Evolutionary conservation across 345 rosid species (phyloP).

Genomic region (Citrus medica): DNA sequence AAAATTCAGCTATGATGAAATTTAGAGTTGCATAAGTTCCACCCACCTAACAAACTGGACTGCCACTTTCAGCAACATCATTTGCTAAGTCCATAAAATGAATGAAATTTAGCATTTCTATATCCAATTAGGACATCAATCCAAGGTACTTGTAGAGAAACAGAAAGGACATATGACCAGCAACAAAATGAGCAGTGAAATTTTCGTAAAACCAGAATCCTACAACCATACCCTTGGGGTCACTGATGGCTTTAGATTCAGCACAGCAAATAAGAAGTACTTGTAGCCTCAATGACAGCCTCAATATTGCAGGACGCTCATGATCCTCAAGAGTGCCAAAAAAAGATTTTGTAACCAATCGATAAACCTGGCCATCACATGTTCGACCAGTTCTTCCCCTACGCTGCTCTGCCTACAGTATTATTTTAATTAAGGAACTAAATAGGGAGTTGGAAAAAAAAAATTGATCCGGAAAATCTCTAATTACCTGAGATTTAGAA

Average conservation of each 20-base stretch:
- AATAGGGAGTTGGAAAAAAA: conserved; percentile 4
- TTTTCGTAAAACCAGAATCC: conserved; percentile 4
- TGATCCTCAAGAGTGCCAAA: conserved; percentile 58
- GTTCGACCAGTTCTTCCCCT: conserved; percentile 96
- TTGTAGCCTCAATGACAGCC: conserved; percentile 78
- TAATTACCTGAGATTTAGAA: conserved; percentile 85
- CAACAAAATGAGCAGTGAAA: background rate
- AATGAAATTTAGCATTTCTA: background rate
- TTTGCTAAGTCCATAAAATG: background rate
- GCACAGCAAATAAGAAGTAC: conserved; percentile 83
- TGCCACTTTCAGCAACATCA: background rate
- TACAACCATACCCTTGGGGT: conserved; percentile 64
- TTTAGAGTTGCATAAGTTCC: background rate
- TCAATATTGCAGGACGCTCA: conserved; percentile 74
- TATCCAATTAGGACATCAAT: background rate
- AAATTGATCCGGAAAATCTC: background rate
- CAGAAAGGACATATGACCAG: background rate
- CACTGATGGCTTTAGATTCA: conserved; percentile 74
- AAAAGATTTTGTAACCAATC: conserved; percentile 79
- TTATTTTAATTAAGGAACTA: conserved; percentile 13
- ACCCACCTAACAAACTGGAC: background rate
- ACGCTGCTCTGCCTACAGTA: conserved; percentile 87
- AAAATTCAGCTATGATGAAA: background rate
- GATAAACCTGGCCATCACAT: conserved; percentile 89
- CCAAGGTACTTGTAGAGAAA: background rate